phyloP scores from a whole-genome alignment of 2,329 filamentous ascomycete genomes.

The Alternaria sp. region DNA sequence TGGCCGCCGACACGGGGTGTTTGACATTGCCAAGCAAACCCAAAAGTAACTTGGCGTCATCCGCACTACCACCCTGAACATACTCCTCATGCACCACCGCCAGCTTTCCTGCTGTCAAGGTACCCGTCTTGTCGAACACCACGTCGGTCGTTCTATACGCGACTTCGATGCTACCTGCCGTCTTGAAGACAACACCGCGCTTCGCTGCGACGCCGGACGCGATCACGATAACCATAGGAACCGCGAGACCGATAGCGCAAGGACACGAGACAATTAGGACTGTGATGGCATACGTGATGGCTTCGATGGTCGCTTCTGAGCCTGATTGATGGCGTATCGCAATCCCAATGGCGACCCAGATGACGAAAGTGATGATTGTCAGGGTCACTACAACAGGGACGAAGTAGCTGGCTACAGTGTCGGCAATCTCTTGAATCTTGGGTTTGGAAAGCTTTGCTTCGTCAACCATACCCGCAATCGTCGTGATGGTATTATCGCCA shows the following conservation, averaged over 20 bases:
- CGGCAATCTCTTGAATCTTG: constrained; percentile 72
- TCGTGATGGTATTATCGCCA: constrained; percentile 74
- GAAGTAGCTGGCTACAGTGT: constrained; percentile 72
- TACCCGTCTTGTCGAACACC: constrained; percentile 84
- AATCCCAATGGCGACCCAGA: constrained; percentile 70
- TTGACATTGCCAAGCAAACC: constrained; percentile 54
- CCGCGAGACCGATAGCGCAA: constrained; percentile 77
- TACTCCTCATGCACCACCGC: constrained; percentile 44
- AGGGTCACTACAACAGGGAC: constrained; percentile 70
- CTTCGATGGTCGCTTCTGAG: constrained; percentile 63
- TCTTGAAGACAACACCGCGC: constrained; percentile 74
- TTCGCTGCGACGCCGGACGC: constrained; percentile 71
- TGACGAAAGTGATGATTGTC: constrained; percentile 65
- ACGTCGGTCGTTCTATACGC: constrained; percentile 70
- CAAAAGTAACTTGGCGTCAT: constrained; percentile 26
- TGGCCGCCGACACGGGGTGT: constrained; percentile 63
- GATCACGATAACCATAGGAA: constrained; percentile 82
- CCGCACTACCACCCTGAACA: constrained; percentile 15
- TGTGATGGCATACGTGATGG: constrained; percentile 76
- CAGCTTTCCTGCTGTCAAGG: constrained; percentile 68
- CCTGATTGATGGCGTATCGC: constrained; percentile 45
- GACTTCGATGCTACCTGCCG: constrained; percentile 68
- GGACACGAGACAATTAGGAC: constrained; percentile 81
- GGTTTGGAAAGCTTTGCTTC: constrained; percentile 74
- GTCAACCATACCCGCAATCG: constrained; percentile 75